Base-by-base conservation (phyloP, 2,329 filamentous ascomycete genomes). In the Immersiporthe knoxdaviesiana region DNA sequence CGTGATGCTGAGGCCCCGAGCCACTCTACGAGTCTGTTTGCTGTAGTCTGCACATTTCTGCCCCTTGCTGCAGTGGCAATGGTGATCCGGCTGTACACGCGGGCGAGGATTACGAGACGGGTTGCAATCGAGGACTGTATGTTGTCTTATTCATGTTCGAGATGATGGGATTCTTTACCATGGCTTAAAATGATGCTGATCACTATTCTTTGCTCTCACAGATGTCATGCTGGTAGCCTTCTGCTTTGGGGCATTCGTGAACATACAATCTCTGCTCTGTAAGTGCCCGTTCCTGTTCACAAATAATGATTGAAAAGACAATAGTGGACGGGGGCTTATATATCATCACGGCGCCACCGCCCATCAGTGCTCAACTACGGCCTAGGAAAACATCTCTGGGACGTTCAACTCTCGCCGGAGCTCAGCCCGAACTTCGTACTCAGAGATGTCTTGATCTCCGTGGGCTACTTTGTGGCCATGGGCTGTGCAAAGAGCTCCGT, bases 401-500 rank as follows among this genome's bases (percentile, higher is more conserved):
- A 60, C 21, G 18, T 60, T 2, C 58, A 16, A 3, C 58, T 60
- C 7, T 8, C 37, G 18, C 58, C 58, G 18, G 58, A 60, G 2
- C 21, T 60, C 21, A 37, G 24, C 24, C 58, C 58, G 18, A n/a
- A 60, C n/a, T 39, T 60, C 7, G 16, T 60, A 11, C 2, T 60
- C 11, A 37, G 58, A 5, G n/a, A 60, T 14, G 16, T 60, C 35
- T 18, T 39, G 8, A 7, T 24, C 2, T 35, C 58, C 18, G 3
- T 24, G 3, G 21, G n/a, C 32, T 60, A 32, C 16, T 60, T 35
- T 32, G 32, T 39, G 7, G 5, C 58, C n/a, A 60, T 60, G 58
- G 58, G 58, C 18, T 60, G 58, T 16, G 58, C 58, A n/a, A 60
- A 60, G 35, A 24, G 18, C 24, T 60, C 58, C 7, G 39, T 60